Evolutionary conservation across 1,284 basidiomycete species (phyloP).

Genomic region (Phellopilus nigrolimitatus): DNA sequence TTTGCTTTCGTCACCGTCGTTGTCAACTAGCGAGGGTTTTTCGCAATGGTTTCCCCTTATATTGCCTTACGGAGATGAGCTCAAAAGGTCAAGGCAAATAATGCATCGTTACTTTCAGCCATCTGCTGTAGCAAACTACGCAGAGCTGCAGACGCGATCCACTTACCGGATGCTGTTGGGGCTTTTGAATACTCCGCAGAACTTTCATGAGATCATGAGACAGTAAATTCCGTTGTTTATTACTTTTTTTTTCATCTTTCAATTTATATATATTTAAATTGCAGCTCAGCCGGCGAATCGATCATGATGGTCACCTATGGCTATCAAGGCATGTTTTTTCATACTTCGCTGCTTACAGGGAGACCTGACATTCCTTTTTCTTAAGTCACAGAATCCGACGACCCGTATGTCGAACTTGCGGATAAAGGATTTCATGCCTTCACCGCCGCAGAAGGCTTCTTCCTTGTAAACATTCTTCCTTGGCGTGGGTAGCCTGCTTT

Average conservation of each 20-base stretch:
- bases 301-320: constrained; percentile 14
- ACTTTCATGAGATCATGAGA: neutral
- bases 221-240: neutral
- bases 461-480: constrained; percentile 14
- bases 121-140: constrained; percentile 4
- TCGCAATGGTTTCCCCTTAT: constrained; percentile 1
- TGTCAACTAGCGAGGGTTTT: neutral
- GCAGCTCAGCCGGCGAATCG: constrained; percentile 3
- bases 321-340: neutral
- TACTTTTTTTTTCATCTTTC: neutral
- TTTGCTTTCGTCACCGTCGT: neutral
- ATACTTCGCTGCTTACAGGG: neutral
- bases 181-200: neutral
- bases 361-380: neutral
- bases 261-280: neutral
- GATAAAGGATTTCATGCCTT: constrained; percentile 9
- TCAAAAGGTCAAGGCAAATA: constrained; percentile 4
- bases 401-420: constrained; percentile 20
- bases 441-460: constrained; percentile 10
- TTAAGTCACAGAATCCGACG: constrained; percentile 6
- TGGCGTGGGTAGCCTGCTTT: constrained; percentile 8
- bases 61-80: constrained; percentile 12
- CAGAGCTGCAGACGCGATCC: neutral
- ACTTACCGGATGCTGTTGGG: constrained; percentile 3
- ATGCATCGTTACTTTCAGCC: constrained; percentile 10